Base-by-base conservation (phyloP, 192 early-diverging fungal genomes). In the Dissophora ornata region DNA sequence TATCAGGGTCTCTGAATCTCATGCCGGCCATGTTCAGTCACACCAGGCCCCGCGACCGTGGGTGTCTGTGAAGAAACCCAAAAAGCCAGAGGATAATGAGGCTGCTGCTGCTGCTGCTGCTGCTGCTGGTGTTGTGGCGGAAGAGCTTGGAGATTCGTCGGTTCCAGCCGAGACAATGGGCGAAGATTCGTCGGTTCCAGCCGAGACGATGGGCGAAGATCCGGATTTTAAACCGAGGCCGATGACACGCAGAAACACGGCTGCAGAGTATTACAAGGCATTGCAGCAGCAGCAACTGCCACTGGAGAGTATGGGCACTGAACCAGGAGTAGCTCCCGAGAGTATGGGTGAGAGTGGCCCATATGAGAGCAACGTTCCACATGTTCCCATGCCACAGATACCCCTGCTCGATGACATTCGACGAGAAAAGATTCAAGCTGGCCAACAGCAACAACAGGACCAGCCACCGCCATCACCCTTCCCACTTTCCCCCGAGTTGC, bases 331-430 rank as follows among this genome's bases (percentile, higher is more conserved):
- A 15, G 46, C 52, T 29, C 50, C 49, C 10, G 67, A 69, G 48
- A 69, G 68, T n/a, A 71, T 71, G 68, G 69, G 69, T 21, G 42
- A 24, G 4, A 59, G 62, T 40, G n/a, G n/a, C n/a, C n/a, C n/a
- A n/a, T n/a, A n/a, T n/a, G n/a, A n/a, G n/a, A 54, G 54, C 36
- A 28, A 36, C 6, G 33, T 38, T 28, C n/a, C 32, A 22, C 55
- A 66, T n/a, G 36, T 56, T 6, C 45, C 53, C 25, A 52, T 46
- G 54, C 55, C 56, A 4, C 19, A 56, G 29, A 29, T 44, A 22
- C 59, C 62, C 28, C 11, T 59, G 10, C 10, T 52, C 28, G 56
- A 58, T 18, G 56, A 41, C 13, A 42, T 24, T 29, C 40, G 40
- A 5, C 30, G 41, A n/a, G 57, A 66, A 52, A 45, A 64, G 50